A percentile compares a stretch with the other conserved stretches of the same genome.
These are phyloP conservation scores for Neoscytalidium dimidiatum DNA, from an alignment of 2,329 filamentous ascomycete genomes.

Conservation along the genomic window DNA sequence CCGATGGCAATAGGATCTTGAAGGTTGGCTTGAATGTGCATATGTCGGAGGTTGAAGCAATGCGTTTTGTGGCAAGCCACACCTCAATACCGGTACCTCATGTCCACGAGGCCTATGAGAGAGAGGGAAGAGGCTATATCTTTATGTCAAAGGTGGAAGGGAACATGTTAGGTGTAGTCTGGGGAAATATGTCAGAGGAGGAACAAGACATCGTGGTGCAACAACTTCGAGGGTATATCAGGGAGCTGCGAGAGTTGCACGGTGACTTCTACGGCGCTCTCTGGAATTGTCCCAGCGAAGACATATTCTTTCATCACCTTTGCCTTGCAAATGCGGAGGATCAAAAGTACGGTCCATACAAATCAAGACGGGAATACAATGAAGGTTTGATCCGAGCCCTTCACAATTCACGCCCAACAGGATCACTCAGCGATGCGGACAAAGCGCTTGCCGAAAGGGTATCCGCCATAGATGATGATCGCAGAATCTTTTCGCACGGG, in stretches of 20 bases:
- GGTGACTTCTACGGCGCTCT: constrained; percentile 24
- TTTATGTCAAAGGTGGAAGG: constrained; percentile 24
- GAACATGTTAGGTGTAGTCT: constrained; percentile 15
- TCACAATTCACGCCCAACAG: constrained; percentile 22
- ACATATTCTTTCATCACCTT: constrained; percentile 24
- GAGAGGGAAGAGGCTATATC: constrained; percentile 22
- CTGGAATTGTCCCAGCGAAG: constrained; percentile 20
- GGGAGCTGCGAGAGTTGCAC: constrained; percentile 15
- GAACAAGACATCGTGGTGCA: constrained; percentile 8
- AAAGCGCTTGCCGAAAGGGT: constrained; percentile 20
- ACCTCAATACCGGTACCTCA: constrained; percentile 24
- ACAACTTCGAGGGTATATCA: constrained; percentile 22
- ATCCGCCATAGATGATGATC: not conserved
- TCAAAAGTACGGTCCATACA: constrained; percentile 22
- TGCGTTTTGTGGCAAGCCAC: constrained; percentile 22
- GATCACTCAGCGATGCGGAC: not conserved
- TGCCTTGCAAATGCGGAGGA: constrained; percentile 12
- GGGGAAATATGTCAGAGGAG: not conserved
- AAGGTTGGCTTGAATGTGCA: constrained; percentile 21
- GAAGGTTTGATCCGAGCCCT: constrained; percentile 23
- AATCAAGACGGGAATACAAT: constrained; percentile 22
- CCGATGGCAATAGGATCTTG: not conserved
- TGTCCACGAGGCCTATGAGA: constrained; percentile 25
- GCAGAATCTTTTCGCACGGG: constrained; percentile 21
- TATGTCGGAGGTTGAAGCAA: constrained; percentile 23